phyloP scores from a whole-genome alignment of 495 filamentous ascomycete species.

The Trypethelium eluteriae region DNA sequence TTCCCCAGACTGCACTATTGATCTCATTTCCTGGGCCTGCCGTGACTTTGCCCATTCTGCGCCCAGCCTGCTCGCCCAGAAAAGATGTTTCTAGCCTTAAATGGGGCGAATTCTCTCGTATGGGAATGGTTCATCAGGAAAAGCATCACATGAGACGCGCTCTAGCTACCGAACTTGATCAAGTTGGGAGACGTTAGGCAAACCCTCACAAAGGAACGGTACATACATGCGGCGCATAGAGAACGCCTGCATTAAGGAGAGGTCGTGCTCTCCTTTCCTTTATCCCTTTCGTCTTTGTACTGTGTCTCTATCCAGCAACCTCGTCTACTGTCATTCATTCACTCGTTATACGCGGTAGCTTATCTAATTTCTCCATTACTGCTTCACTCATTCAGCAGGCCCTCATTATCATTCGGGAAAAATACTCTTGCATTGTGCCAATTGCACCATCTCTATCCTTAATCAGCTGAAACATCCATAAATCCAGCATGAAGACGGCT shows the following conservation, averaged over 20 bases:
- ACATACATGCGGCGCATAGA: not conserved
- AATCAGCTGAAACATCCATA: slow-evolving; percentile 4
- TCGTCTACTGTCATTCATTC: slow-evolving; percentile 15
- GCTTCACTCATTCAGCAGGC: slow-evolving; percentile 98
- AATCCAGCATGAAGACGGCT: slow-evolving; percentile 56
- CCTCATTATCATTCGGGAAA: slow-evolving; percentile 51
- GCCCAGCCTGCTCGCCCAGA: not conserved
- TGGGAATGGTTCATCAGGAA: not conserved
- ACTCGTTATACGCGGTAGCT: slow-evolving; percentile 23
- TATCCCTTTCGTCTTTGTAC: not conserved
- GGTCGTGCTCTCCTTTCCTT: not conserved
- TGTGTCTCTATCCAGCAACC: not conserved
- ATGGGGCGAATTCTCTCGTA: not conserved
- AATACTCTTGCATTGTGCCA: slow-evolving; percentile 28
- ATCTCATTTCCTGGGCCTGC: slow-evolving; percentile 1
- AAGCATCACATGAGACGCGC: not conserved
- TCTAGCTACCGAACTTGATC: not conserved
- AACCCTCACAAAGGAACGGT: not conserved
- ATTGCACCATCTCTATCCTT: not conserved
- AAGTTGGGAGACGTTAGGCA: not conserved
- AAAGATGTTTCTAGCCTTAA: not conserved
- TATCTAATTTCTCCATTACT: slow-evolving; percentile 51
- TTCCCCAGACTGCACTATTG: slow-evolving; percentile 10
- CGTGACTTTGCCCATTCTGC: not conserved
- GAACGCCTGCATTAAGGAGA: not conserved